Base-by-base conservation (phyloP, 1,284 basidiomycete species). In the Singerocomus inundabilis region DNA sequence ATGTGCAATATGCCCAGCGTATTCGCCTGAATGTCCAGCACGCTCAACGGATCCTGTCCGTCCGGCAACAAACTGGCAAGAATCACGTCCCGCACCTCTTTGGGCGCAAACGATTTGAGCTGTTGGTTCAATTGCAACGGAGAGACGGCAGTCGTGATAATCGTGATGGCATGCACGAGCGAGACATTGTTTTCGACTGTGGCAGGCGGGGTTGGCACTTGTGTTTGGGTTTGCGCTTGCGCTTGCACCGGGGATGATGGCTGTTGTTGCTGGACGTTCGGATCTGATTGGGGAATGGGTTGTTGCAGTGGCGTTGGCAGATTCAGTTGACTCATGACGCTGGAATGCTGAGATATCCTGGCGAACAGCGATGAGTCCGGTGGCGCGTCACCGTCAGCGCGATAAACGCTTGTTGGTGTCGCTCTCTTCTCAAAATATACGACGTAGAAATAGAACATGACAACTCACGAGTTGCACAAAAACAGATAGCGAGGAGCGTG, bases 1-100 rank as follows among this genome's bases (percentile, higher is more conserved):
- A 91, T 83, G 58, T 82, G 85, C 30, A 91, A 66, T 36, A 79
- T 76, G 0, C 82, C 85, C 6, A 89, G 62, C 1, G 85, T 84
- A 62, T 87, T 78, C 33, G 61, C 62, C 30, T 71, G 67, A 21
- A 79, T 64, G 55, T 85, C 75, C 37, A 91, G 67, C 11, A 84
- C 59, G 3, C 66, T 54, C 46, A 89, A 62, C 6, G 87, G 86
- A 61, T 89, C 86, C 54, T 78, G 77, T 11, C 80, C 81, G 44
- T 72, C 72, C 0, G 75, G 64, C 10, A 83, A 59, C 12, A 72
- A 55, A 51, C 76, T 74, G 3, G 77, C 72, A 7, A 84, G 68
- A 40, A 80, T 69, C 9, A 70, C 59, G 24, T 83, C 78, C 16
- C 75, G 66, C 16, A 75, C 67, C 18, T 82, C 81, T 45, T 71